phyloP scores from a whole-genome alignment of 441 rosid species.

The Jatropha multifida region DNA sequence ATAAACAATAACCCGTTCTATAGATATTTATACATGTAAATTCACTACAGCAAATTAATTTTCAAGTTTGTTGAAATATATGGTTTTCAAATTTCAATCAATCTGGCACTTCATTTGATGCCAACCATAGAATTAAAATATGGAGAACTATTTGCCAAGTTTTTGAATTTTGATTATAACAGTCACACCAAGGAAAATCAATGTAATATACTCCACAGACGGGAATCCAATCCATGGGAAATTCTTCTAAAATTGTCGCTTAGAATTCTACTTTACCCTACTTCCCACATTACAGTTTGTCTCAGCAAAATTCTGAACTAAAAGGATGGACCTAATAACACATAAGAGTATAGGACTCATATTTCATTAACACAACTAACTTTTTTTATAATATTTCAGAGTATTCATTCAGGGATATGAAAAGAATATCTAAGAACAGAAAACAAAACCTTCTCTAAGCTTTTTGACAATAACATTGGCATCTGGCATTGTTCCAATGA shows the following conservation, averaged over 20 bases:
- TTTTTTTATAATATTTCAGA: neutral
- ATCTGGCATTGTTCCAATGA: slow-evolving; percentile 98
- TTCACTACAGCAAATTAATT: neutral
- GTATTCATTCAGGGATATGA: neutral
- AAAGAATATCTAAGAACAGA: slow-evolving; percentile 8
- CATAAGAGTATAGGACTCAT: neutral
- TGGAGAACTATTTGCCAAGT: neutral
- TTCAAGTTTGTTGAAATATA: neutral
- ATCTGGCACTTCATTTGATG: neutral
- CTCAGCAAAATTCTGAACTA: neutral
- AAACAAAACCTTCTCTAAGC: slow-evolving; percentile 71
- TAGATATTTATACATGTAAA: neutral
- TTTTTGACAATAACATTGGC: slow-evolving; percentile 88
- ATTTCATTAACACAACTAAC: too few relatives aligned
- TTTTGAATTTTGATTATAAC: too few relatives aligned
- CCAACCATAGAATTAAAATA: neutral
- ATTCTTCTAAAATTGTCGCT: neutral
- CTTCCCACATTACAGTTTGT: neutral
- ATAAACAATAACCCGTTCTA: neutral
- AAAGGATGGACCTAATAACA: neutral
- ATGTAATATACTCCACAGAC: neutral
- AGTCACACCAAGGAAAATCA: neutral
- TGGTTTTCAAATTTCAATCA: neutral
- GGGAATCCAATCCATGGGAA: neutral
- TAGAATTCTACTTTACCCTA: neutral